phyloP scores from a whole-genome alignment of 805 yeast genomes.

The Pichia heedii region DNA sequence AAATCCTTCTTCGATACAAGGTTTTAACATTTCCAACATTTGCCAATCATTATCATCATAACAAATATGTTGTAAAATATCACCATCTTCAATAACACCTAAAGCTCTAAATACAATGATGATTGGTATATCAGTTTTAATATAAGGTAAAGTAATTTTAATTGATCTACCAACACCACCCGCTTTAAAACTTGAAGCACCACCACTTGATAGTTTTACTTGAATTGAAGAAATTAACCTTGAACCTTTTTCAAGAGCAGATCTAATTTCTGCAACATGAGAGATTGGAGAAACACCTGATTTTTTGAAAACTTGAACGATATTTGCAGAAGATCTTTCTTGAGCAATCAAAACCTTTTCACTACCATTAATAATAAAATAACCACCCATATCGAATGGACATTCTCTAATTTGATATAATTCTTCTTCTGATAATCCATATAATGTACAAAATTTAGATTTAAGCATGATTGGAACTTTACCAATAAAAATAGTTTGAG shows the following conservation, averaged over 20 bases:
- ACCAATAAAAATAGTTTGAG: constrained; percentile 64
- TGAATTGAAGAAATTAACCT: constrained; percentile 90
- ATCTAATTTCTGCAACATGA: constrained; percentile 92
- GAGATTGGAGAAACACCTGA: constrained; percentile 96
- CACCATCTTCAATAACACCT: constrained; percentile 99
- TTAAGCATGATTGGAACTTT: constrained; percentile 97
- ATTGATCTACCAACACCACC: constrained; percentile 71
- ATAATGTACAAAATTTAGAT: constrained; percentile 89
- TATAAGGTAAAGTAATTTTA: constrained; percentile 92
- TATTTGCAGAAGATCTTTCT: constrained; percentile 97
- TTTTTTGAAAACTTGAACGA: constrained; percentile 96
- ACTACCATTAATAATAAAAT: constrained; percentile 95
- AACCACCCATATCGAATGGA: constrained; percentile 99
- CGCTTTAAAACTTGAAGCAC: constrained; percentile 36
- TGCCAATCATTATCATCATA: constrained; percentile 98
- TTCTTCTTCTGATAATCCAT: constrained; percentile 86
- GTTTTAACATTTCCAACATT: constrained; percentile 97
- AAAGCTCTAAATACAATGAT: constrained; percentile 95
- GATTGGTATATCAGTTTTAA: constrained; percentile 93
- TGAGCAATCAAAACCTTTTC: constrained; percentile 98
- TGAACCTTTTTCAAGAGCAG: constrained; percentile 96
- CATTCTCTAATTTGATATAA: constrained; percentile 94
- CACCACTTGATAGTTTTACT: constrained; percentile 62
- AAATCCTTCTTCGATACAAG: constrained; percentile 98
- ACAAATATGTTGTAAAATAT: constrained; percentile 94